Percentiles rank a stretch among this genome's conserved stretches.
These are phyloP conservation scores for Stromatinia cepivora DNA, from an alignment of 2,329 filamentous ascomycete species.

Conservation along the genomic window DNA sequence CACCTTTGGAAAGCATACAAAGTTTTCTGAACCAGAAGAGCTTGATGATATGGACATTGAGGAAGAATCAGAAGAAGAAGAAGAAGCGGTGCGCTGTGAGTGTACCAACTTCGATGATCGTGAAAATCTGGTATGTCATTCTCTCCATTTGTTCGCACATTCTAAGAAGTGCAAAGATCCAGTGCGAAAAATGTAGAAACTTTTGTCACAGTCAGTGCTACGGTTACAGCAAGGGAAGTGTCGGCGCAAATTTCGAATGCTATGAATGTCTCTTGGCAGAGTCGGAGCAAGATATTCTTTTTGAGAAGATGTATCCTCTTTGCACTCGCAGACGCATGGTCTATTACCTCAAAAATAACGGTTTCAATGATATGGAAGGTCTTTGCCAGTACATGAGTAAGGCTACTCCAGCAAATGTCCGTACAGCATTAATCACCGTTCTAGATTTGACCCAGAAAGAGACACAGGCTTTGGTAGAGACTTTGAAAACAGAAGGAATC, in stretches of 20 bases:
- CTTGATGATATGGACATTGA: neutral
- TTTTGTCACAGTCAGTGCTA: slow-evolving; percentile 33
- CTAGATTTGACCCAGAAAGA: neutral
- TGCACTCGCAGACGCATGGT: slow-evolving; percentile 28
- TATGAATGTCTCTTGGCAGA: slow-evolving; percentile 30
- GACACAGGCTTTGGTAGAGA: slow-evolving; percentile 18
- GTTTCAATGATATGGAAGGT: slow-evolving; percentile 22
- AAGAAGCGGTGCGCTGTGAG: neutral
- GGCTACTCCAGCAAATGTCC: neutral
- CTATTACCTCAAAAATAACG: slow-evolving; percentile 25
- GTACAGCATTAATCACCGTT: neutral
- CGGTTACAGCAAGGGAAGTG: slow-evolving; percentile 27
- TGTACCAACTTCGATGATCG: slow-evolving; percentile 4
- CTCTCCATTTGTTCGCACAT: neutral
- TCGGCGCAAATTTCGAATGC: slow-evolving; percentile 23
- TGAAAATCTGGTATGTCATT: slow-evolving; percentile 14
- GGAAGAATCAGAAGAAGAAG: neutral
- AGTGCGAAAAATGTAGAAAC: slow-evolving; percentile 30
- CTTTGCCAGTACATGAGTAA: slow-evolving; percentile 20
- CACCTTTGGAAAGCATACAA: neutral
- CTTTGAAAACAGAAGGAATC: slow-evolving; percentile 23
- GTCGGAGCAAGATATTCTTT: neutral
- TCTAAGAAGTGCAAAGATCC: slow-evolving; percentile 24
- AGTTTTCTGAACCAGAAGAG: neutral
- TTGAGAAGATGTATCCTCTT: slow-evolving; percentile 22